These are phyloP conservation scores for Phytopythium kandeliae DNA, from an alignment of 352 stramenopile genomes.

Conservation along the genomic window DNA sequence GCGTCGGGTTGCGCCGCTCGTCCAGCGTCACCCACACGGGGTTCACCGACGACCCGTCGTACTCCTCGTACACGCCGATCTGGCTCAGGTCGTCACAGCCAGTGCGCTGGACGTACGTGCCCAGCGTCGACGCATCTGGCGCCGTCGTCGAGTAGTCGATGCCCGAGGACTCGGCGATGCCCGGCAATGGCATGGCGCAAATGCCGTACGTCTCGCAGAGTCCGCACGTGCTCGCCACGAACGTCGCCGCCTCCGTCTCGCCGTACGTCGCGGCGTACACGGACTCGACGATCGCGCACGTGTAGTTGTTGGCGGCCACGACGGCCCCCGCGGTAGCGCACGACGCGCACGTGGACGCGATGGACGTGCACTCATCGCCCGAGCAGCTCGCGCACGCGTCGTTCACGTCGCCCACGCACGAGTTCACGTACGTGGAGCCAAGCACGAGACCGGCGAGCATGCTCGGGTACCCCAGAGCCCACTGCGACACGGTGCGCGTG, in stretches of 20 bases:
- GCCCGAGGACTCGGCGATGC: constrained; percentile 47
- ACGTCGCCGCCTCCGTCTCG: constrained; percentile 25
- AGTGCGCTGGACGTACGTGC: constrained; percentile 48
- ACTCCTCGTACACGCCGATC: constrained; percentile 64
- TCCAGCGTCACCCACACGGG: constrained; percentile 52
- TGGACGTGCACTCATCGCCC: constrained; percentile 27
- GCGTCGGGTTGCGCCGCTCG: constrained; percentile 48
- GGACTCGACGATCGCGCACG: constrained; percentile 30
- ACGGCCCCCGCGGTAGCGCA: constrained; percentile 32
- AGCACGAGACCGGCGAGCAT: constrained; percentile 53
- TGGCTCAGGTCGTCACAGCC: constrained; percentile 55
- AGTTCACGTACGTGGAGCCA: constrained; percentile 43
- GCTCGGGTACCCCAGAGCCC: constrained; percentile 68
- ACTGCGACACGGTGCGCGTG: constrained; percentile 47
- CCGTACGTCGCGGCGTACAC: constrained; percentile 40
- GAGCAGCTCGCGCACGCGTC: constrained; percentile 34
- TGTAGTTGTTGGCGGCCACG: constrained; percentile 33
- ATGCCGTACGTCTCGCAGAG: constrained; percentile 42
- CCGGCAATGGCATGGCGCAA: constrained; percentile 54
- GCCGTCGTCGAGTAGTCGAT: constrained; percentile 42
- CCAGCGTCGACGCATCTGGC: constrained; percentile 28
- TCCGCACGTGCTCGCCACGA: constrained; percentile 28
- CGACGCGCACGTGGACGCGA: constrained; percentile 28
- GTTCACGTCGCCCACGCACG: constrained; percentile 35
- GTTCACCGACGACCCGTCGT: constrained; percentile 37